Percentiles rank a stretch among this genome's conserved stretches.
Conservation (phyloP, 2,329 filamentous ascomycete species). For the Alternaria angustiovoidea region DNA sequence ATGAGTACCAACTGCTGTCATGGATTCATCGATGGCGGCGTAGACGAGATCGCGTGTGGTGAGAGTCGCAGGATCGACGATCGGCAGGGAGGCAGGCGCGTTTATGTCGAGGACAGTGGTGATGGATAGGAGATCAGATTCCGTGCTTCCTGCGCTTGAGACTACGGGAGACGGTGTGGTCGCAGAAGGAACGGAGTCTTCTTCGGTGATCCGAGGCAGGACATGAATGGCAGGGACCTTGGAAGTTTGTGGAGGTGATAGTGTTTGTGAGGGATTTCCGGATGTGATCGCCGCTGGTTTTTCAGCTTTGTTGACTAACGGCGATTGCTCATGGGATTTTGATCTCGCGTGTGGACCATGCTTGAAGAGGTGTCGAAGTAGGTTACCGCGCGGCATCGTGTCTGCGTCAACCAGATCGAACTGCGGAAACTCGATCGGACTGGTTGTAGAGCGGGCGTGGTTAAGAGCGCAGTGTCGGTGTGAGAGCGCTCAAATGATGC, state of each 20-base stretch:
- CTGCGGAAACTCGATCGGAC: neutral
- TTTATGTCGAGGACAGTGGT: neutral
- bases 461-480: neutral
- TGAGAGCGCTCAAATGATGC: neutral
- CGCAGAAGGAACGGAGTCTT: neutral
- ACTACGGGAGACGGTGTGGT: neutral
- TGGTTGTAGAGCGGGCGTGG: neutral
- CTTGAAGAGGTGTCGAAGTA: slow-evolving; percentile 29
- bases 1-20: slow-evolving; percentile 3
- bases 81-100: no score
- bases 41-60: slow-evolving; percentile 19
- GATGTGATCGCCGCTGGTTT: neutral
- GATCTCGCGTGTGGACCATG: slow-evolving; percentile 8
- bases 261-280: neutral
- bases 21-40: slow-evolving; percentile 21
- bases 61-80: neutral
- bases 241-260: neutral
- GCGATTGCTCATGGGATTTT: neutral
- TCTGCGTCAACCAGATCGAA: neutral
- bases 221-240: slow-evolving; percentile 3
- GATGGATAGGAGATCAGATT: neutral
- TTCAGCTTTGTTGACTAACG: neutral
- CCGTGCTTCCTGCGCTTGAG: neutral
- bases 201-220: neutral
- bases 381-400: slow-evolving; percentile 13